Base-by-base conservation (phyloP, 2,329 filamentous ascomycete genomes). In the Aspergillus viridinutans region DNA sequence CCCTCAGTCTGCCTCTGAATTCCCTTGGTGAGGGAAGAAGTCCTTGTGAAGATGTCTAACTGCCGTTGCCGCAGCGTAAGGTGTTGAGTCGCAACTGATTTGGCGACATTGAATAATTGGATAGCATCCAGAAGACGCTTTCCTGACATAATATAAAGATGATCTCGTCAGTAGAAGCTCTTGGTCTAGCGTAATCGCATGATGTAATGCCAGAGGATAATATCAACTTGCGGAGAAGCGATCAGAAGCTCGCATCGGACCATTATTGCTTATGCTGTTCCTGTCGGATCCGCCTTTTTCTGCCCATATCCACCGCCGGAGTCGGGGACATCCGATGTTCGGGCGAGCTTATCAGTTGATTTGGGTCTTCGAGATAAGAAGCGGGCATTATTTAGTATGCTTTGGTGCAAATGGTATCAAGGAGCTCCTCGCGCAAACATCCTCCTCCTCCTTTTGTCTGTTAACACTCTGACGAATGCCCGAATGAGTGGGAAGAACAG, bases 111-210 rank as follows among this genome's bases (percentile, higher is more conserved):
- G 72, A 88, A 80, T 62, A 92, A 80, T 59, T 86, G 84, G 64
- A 86, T 85, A 66, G 89, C 78, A 76, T 92, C 90, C 70, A 92
- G 69, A 81, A 84, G 76, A 83, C 87, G 76, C 82, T 83, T 81
- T 56, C 81, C 81, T 54, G 80, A 78, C 81, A 84, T 84, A 42
- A 49, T 69, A 52, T 49, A 51, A 42, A 53, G 9, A 23, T 21
- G 47, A 21, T 23, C 32, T 32, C 35, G n/a, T 54, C 50, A 50
- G 49, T 23, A 57, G 17, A 50, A 23, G 20, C 53, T 38, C 32
- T 28, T 21, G 25, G n/a, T 43, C 59, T 56, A 58, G 49, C 50
- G 50, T 54, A 55, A 60, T 62, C 51, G 60, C 67, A 69, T 68
- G 48, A 57, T 59, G 56, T 28, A 25, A 57, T 55, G 52, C 51